Conservation (phyloP, 2,329 filamentous ascomycete species). For the Neofusicoccum ribis region DNA sequence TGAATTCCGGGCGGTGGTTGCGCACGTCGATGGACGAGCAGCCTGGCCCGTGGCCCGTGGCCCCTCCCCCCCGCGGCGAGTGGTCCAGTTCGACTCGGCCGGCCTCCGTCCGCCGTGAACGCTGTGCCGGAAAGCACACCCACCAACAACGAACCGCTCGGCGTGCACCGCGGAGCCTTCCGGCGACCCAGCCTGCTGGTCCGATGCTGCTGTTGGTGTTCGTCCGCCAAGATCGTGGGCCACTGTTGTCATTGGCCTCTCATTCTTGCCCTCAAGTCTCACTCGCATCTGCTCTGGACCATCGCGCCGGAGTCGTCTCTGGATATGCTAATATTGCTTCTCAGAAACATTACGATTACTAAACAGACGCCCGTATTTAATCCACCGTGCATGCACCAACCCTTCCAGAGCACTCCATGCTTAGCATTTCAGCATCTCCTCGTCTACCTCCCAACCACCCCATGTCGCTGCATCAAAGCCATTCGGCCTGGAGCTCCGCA, state of each 20-base stretch:
- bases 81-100: background rate
- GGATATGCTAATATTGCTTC: background rate
- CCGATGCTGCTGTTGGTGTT: too few relatives aligned
- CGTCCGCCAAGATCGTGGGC: too few relatives aligned
- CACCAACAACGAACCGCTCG: too few relatives aligned
- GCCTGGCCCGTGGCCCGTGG: background rate
- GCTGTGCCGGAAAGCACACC: too few relatives aligned
- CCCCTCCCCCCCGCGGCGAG: background rate
- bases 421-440: slow-evolving; percentile 33
- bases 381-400: background rate
- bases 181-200: too few relatives aligned
- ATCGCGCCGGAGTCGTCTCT: too few relatives aligned
- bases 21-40: background rate
- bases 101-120: too few relatives aligned
- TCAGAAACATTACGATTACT: background rate
- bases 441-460: slow-evolving; percentile 47
- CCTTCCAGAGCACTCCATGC: background rate
- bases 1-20: background rate
- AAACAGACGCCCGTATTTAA: background rate
- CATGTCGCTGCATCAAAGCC: slow-evolving; percentile 53
- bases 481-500: slow-evolving; percentile 53
- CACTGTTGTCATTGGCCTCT: too few relatives aligned
- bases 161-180: too few relatives aligned
- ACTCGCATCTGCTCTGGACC: background rate
- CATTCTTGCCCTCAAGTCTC: too few relatives aligned